Conservation (phyloP, 1,139 yeast genomes). For the Debaryomycetaceae sp. region DNA sequence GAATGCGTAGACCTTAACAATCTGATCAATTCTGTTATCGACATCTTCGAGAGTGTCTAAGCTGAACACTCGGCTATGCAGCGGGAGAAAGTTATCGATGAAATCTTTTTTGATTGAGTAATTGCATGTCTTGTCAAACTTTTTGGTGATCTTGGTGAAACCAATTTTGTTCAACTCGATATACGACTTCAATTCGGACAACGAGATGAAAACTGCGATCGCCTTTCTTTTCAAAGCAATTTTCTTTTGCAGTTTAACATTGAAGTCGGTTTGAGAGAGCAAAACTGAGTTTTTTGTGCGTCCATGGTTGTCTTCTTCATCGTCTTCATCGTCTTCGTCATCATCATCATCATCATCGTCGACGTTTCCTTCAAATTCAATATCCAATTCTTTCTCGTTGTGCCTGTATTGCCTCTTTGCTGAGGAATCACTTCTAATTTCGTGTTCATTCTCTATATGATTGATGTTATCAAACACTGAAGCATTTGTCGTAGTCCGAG, state of each 20-base stretch:
- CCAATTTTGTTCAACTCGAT: constrained; percentile 84
- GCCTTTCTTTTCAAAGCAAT: constrained; percentile 69
- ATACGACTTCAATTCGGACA: constrained; percentile 81
- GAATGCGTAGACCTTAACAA: constrained; percentile 48
- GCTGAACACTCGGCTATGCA: constrained; percentile 44
- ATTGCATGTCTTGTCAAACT: constrained; percentile 79
- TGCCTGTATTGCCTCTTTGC: neutral
- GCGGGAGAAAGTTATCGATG: constrained; percentile 41
- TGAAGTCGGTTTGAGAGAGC: constrained; percentile 45
- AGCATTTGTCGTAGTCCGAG: constrained; percentile 28
- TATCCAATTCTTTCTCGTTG: constrained; percentile 18
- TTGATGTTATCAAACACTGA: constrained; percentile 27
- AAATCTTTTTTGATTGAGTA: constrained; percentile 56
- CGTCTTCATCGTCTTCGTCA: constrained; percentile 37
- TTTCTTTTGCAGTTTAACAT: constrained; percentile 49
- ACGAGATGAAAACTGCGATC: constrained; percentile 62
- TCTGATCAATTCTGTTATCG: constrained; percentile 43
- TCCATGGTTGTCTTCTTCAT: constrained; percentile 39
- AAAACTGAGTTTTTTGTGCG: constrained; percentile 35
- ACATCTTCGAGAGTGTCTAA: constrained; percentile 38
- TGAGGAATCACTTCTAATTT: neutral
- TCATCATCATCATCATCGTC: constrained; percentile 24
- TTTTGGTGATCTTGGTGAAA: constrained; percentile 81
- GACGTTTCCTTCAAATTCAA: constrained; percentile 11
- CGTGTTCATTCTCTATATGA: constrained; percentile 17